Evolutionary conservation across 2,329 filamentous ascomycete genomes (phyloP).

Genomic region (Penicillium occitanis): DNA sequence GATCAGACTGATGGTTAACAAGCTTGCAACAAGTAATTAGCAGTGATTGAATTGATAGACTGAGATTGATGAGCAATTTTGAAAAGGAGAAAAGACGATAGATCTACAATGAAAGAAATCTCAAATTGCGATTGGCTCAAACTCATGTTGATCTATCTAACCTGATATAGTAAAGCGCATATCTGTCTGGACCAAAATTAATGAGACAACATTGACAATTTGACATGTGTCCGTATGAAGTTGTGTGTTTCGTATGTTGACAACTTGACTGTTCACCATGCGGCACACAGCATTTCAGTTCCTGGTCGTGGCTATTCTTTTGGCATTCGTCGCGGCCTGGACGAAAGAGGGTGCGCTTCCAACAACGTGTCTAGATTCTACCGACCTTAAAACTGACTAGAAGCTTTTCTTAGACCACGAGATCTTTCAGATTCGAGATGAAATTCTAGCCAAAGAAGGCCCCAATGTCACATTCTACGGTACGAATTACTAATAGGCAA

Average conservation of each 20-base stretch:
- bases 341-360: constrained; percentile 71
- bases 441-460: constrained; percentile 74
- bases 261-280: constrained; percentile 55
- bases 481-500: constrained; percentile 26
- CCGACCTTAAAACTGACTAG: constrained; percentile 4
- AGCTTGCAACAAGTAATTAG: neutral
- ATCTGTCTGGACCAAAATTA: neutral
- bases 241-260: neutral
- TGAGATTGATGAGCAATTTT: neutral
- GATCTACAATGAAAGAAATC: neutral
- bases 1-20: neutral
- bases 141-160: neutral
- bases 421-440: constrained; percentile 93
- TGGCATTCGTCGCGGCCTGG: constrained; percentile 73
- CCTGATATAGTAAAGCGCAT: constrained; percentile 2
- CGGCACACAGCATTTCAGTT: constrained; percentile 64
- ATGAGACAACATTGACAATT: neutral
- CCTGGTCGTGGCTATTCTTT: constrained; percentile 66
- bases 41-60: neutral
- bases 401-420: constrained; percentile 70
- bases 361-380: constrained; percentile 25
- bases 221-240: neutral
- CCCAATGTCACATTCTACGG: constrained; percentile 82
- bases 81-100: neutral
- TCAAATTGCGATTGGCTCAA: neutral